These are phyloP conservation scores for Carpinus viminea DNA, from an alignment of 306 rosid genomes.

Conservation along the genomic window DNA sequence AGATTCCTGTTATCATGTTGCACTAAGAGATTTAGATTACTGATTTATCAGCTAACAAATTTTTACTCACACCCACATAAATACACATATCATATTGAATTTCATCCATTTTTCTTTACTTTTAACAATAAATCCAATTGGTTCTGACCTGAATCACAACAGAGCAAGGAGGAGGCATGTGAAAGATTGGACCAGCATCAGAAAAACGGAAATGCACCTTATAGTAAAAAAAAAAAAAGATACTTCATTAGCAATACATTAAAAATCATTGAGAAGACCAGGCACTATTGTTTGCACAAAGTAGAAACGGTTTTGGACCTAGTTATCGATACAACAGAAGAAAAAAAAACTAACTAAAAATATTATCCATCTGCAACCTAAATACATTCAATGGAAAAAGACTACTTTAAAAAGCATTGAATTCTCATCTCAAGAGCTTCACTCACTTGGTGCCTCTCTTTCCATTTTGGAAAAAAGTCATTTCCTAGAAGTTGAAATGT, in stretches of 20 bases:
- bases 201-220: slow-evolving; percentile 86
- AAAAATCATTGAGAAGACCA: slow-evolving; percentile 14
- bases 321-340: neutral
- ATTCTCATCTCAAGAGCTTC: slow-evolving; percentile 12
- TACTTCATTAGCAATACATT: slow-evolving; percentile 19
- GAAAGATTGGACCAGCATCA: slow-evolving; percentile 76
- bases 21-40: slow-evolving; percentile 20
- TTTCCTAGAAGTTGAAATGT: slow-evolving; percentile 88
- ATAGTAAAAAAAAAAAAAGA: slow-evolving; percentile 29
- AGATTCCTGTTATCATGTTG: slow-evolving; percentile 72
- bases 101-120: neutral
- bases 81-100: neutral
- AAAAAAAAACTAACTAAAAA: neutral
- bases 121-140: neutral
- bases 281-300: neutral
- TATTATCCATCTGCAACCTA: neutral
- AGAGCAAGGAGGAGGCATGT: slow-evolving; percentile 94
- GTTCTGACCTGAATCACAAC: slow-evolving; percentile 80
- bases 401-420: slow-evolving; percentile 7
- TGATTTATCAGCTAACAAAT: slow-evolving; percentile 15
- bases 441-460: slow-evolving; percentile 97
- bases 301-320: slow-evolving; percentile 9
- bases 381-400: neutral
- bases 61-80: neutral
- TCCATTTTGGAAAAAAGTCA: slow-evolving; percentile 95